Conservation (phyloP, 306 rosid species). For the Castanospermum australe region DNA sequence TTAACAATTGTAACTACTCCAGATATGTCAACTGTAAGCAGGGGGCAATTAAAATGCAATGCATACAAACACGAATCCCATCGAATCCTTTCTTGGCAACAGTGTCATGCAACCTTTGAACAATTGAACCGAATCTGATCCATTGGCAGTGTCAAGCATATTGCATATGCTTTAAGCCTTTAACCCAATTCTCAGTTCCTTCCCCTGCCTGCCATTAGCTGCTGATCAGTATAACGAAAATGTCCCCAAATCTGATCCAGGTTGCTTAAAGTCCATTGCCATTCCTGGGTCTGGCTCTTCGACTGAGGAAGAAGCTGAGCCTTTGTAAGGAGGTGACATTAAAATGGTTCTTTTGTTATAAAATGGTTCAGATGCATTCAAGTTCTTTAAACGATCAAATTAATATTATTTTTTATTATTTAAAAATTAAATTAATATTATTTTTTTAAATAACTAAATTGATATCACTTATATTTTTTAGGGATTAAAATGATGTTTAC, state of each 20-base stretch:
- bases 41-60: background rate
- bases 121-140: constrained; percentile 44
- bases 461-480: too few species aligned
- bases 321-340: background rate
- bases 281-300: constrained; percentile 34
- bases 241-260: constrained; percentile 33
- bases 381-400: too few species aligned
- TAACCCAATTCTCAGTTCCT: constrained; percentile 35
- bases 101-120: constrained; percentile 34
- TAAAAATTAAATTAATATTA: too few species aligned
- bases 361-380: too few species aligned
- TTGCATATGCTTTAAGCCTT: constrained; percentile 42
- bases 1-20: background rate
- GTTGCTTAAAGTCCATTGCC: constrained; percentile 17
- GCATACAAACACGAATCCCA: background rate
- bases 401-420: too few species aligned
- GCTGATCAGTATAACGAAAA: constrained; percentile 38
- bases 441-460: too few species aligned
- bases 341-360: too few species aligned
- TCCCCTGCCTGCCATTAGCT: constrained; percentile 36
- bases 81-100: constrained; percentile 2
- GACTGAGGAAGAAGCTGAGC: constrained; percentile 18
- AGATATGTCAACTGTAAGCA: background rate
- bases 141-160: constrained; percentile 31
- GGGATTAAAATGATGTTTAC: too few species aligned